Conservation (phyloP, 768 basidiomycete species). For the Tricholoma hemisulphureum region DNA sequence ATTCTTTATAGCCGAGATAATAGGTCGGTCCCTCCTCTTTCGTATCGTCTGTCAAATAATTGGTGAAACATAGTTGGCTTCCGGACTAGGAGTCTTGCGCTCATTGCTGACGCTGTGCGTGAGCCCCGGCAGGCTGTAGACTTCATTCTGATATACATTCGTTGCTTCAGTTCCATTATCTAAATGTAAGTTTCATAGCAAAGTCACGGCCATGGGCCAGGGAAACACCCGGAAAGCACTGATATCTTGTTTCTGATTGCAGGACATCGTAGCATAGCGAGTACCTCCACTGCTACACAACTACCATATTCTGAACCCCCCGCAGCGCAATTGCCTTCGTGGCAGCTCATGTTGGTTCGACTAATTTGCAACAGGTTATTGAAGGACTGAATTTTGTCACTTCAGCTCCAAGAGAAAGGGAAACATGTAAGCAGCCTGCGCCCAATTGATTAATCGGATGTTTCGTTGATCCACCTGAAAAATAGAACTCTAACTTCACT, state of each 20-base stretch:
- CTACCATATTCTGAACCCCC: neutral
- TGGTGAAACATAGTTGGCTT: conserved; percentile 42
- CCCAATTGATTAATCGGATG: neutral
- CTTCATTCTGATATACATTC: conserved; percentile 1
- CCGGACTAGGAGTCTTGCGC: conserved; percentile 51
- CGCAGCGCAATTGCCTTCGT: conserved; percentile 44
- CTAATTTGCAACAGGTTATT: neutral
- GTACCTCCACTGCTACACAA: conserved; percentile 8
- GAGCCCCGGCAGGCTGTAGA: neutral
- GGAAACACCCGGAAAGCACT: too few relatives aligned
- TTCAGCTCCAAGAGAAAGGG: conserved; percentile 43
- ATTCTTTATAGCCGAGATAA: conserved; percentile 52
- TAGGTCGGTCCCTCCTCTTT: conserved; percentile 27
- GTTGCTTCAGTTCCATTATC: conserved; percentile 48
- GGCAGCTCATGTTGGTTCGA: conserved; percentile 41
- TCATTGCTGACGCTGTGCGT: conserved; percentile 57
- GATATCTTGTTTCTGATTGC: too few relatives aligned
- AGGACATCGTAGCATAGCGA: conserved; percentile 51
- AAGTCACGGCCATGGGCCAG: too few relatives aligned
- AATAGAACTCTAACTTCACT: conserved; percentile 48
- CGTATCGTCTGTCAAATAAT: neutral
- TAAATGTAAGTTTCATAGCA: conserved; percentile 45
- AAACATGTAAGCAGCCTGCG: conserved; percentile 34
- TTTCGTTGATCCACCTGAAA: neutral
- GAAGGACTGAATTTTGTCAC: neutral